Evolutionary conservation across 2,329 filamentous ascomycete genomes (phyloP).

Genomic region (Amesomyces nigricolor): DNA sequence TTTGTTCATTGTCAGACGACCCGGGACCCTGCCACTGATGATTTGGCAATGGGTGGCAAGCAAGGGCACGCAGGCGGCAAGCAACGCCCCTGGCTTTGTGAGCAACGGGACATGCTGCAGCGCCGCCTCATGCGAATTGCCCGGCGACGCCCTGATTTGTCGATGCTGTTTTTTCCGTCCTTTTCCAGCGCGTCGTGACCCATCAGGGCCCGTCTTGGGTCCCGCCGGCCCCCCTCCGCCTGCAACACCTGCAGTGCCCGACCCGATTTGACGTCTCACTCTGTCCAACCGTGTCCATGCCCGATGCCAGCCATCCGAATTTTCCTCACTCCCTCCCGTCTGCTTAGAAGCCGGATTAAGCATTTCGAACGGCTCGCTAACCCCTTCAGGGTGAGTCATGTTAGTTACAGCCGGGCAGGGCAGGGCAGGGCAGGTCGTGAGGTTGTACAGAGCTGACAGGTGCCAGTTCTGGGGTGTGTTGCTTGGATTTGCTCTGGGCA

Average conservation of each 20-base stretch:
- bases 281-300: constrained; percentile 23
- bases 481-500: no score
- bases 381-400: constrained; percentile 25
- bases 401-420: not conserved
- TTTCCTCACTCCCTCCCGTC: constrained; percentile 4
- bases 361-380: constrained; percentile 22
- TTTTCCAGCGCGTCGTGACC: not conserved
- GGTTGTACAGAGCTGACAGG: constrained; percentile 1
- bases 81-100: not conserved
- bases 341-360: constrained; percentile 14
- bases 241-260: constrained; percentile 7
- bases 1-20: constrained; percentile 2
- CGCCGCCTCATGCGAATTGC: not conserved
- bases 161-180: not conserved
- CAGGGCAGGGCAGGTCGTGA: not conserved
- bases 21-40: constrained; percentile 14
- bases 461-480: no score
- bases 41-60: constrained; percentile 26
- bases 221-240: not conserved
- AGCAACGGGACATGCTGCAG: not conserved
- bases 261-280: constrained; percentile 25
- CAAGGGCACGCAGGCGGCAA: constrained; percentile 3
- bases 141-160: not conserved
- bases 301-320: constrained; percentile 24
- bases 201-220: not conserved